Conservation (phyloP, 2,329 filamentous ascomycete genomes). For the Diaporthe sp. region DNA sequence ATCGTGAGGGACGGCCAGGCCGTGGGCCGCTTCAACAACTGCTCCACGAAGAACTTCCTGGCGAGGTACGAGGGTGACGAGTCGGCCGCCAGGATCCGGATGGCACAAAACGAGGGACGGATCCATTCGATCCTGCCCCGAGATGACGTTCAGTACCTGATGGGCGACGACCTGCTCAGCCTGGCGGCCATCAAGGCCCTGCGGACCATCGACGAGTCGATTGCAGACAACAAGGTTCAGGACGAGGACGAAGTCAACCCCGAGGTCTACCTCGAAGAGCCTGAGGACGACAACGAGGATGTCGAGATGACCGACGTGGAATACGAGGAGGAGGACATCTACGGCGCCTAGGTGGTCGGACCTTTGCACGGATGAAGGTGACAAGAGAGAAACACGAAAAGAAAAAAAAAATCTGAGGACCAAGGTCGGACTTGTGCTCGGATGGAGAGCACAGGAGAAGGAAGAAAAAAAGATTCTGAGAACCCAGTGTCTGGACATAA, state of each 20-base stretch:
- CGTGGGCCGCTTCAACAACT: conserved; percentile 24
- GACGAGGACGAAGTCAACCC: neutral
- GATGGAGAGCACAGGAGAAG: no score
- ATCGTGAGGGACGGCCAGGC: conserved; percentile 4
- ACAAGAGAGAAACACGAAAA: neutral
- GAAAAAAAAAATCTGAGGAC: no score
- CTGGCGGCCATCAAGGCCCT: conserved; percentile 18
- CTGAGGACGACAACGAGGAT: neutral
- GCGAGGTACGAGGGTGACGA: conserved; percentile 17
- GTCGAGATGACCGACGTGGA: neutral
- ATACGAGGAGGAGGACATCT: neutral
- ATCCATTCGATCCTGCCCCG: conserved; percentile 25
- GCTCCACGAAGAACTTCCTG: conserved; percentile 25
- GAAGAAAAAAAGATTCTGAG: neutral
- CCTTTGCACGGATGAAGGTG: neutral
- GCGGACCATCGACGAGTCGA: neutral
- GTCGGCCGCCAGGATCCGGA: neutral
- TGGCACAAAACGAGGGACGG: neutral
- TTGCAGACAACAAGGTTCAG: neutral
- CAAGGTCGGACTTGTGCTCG: no score
- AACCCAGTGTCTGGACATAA: neutral
- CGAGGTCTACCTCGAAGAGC: neutral
- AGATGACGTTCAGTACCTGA: conserved; percentile 30
- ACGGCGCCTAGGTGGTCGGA: neutral
- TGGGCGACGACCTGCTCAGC: conserved; percentile 33